Percentiles rank a stretch among this genome's conserved stretches.
Evolutionary conservation across 78 protist species (phyloP).

Genomic region (Andalucia godoyi): DNA sequence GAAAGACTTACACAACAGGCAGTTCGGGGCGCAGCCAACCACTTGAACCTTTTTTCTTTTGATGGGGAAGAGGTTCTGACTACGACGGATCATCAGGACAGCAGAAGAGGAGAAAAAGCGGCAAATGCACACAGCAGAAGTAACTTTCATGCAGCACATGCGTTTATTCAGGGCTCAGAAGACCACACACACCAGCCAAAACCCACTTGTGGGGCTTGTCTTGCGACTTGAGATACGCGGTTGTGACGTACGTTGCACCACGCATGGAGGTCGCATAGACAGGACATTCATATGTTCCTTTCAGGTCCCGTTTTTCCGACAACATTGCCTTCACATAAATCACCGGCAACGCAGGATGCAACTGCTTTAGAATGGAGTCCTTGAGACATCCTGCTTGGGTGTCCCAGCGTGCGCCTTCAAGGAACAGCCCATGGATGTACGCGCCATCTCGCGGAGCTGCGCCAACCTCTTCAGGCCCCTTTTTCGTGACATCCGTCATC

Average conservation of each 20-base stretch:
- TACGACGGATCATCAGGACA: too few species aligned
- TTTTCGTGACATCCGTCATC: conserved; percentile 15
- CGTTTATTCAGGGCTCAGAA: too few species aligned
- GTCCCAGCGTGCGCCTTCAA: conserved; percentile 40
- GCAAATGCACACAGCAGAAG: too few species aligned
- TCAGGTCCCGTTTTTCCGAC: conserved; percentile 30
- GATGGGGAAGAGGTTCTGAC: too few species aligned
- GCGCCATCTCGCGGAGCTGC: conserved; percentile 25
- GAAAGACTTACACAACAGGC: too few species aligned
- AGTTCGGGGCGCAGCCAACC: too few species aligned
- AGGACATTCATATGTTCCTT: conserved; percentile 56
- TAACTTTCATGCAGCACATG: too few species aligned
- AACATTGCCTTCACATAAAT: conserved; percentile 28
- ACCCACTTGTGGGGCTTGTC: conserved; percentile 50
- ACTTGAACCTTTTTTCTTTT: too few species aligned
- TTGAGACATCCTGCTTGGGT: conserved; percentile 7
- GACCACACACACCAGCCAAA: conserved; percentile 66
- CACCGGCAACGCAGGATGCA: conserved; percentile 50
- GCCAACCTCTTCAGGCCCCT: conserved; percentile 14
- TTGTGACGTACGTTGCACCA: conserved; percentile 47
- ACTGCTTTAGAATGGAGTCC: conserved; percentile 40
- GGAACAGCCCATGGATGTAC: conserved; percentile 26
- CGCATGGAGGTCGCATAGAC: conserved; percentile 43
- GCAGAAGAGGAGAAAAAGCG: too few species aligned
- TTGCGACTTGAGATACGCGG: conserved; percentile 32